Conservation (phyloP, 73 alveolate genomes). For the Tetrahymena borealis region DNA sequence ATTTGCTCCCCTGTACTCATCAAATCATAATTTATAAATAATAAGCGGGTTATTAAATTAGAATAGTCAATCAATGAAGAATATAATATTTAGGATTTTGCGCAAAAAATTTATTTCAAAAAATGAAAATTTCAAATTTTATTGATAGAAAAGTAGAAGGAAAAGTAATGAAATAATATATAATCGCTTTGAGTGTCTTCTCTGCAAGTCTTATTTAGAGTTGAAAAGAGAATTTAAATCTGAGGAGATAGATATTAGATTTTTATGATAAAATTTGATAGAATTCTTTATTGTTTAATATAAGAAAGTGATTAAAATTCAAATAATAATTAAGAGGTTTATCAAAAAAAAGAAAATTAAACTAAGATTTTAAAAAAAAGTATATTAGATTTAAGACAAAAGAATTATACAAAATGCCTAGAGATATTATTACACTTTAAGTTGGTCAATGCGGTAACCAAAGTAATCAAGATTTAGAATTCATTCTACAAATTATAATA, state of each 20-base stretch:
- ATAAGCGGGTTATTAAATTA: background rate
- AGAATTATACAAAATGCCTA: slow-evolving; percentile 83
- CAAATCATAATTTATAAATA: background rate
- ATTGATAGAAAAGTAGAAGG: background rate
- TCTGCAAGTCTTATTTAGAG: background rate
- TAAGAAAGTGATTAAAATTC: background rate
- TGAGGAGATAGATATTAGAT: too few species aligned
- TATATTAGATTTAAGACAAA: background rate
- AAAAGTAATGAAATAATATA: too few species aligned
- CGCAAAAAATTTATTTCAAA: background rate
- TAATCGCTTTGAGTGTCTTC: too few species aligned
- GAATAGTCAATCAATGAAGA: background rate
- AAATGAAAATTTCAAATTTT: background rate
- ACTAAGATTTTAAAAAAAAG: background rate
- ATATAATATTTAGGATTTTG: background rate
- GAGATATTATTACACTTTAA: slow-evolving; percentile 98
- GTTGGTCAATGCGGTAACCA: slow-evolving; percentile 99
- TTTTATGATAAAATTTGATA: too few species aligned
- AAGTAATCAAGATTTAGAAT: slow-evolving; percentile 45
- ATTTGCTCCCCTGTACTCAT: too few species aligned
- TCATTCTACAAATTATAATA: background rate
- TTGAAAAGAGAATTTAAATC: too few species aligned
- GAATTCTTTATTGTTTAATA: too few species aligned
- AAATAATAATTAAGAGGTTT: background rate
- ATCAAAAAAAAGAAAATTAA: background rate